These are phyloP conservation scores for Ascomycota sp. DNA, from an alignment of 2,329 filamentous ascomycete species.

Conservation along the genomic window DNA sequence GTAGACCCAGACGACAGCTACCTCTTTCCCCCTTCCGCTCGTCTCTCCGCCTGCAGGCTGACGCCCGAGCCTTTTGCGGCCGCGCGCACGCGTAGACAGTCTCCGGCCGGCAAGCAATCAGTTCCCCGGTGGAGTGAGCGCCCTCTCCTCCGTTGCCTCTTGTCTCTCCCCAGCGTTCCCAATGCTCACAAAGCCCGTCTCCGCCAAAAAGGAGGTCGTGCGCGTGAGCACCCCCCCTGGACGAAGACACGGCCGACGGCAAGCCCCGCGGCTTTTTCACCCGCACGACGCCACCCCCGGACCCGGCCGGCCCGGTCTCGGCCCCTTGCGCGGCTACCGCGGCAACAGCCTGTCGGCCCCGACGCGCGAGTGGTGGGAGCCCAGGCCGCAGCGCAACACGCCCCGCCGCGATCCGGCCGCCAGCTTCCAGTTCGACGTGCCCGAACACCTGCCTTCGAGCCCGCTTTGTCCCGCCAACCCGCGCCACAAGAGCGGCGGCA, in stretches of 20 bases:
- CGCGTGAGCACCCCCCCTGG: constrained; percentile 25
- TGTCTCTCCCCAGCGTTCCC: no score
- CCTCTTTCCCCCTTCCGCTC: no score
- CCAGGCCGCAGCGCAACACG: constrained; percentile 5
- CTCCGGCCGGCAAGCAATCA: constrained; percentile 5
- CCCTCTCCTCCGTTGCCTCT: background rate
- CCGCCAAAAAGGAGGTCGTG: constrained; percentile 21
- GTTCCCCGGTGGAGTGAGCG: constrained; percentile 16
- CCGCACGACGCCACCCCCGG: constrained; percentile 13
- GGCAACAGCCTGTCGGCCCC: constrained; percentile 7
- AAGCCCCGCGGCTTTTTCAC: constrained; percentile 22
- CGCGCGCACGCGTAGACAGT: no score
- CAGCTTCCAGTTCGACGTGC: constrained; percentile 26
- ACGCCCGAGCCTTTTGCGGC: no score
- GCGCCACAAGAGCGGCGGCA: constrained; percentile 21
- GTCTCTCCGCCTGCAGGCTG: no score
- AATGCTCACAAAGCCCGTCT: no score
- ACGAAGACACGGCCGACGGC: constrained; percentile 16
- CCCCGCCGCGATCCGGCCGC: constrained; percentile 1
- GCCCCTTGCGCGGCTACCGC: constrained; percentile 5
- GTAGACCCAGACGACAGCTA: no score
- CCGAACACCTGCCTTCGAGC: constrained; percentile 28
- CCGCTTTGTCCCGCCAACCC: constrained; percentile 30
- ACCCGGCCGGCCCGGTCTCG: no score
- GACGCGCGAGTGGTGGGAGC: constrained; percentile 17